Evolutionary conservation across 2,329 filamentous ascomycete species (phyloP), one percentile per base, ranked within the genome.

Genomic region (Sporothrix inflata): DNA sequence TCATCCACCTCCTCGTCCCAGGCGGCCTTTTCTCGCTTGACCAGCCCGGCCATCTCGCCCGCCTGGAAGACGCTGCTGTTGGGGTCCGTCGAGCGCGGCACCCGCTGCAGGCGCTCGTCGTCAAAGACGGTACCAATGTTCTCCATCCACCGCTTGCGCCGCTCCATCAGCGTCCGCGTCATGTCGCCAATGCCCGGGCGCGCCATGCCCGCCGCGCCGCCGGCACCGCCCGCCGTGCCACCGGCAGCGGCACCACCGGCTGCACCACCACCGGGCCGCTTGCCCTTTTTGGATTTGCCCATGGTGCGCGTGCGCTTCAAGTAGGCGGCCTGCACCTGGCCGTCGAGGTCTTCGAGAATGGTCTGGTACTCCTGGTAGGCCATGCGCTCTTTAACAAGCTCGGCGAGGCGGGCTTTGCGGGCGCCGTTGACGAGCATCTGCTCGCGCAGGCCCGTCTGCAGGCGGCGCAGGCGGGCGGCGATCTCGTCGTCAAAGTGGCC

Each of bases 311-410:
- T 98, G 30, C 96, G 92, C 84, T 99, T 99, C 60, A 97, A 90
- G 79, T 98, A 99, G 3, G 96, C 95, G 69, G 93, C 91, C 79
- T 98, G 94, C 55, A 98, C 94, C 80, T 98, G 96, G 55, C 91
- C 90, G 84, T 99, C 96, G 27, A 99, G 90, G 80, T 99, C 96
- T 79, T 99, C 96, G 68, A 97, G 91, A 77, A 99, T 99, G 71
- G 94, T 98, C 80, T 91, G 92, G 84, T 97, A 99, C 80, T 99
- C 96, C 79, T 99, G 96, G 82, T 96, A 91, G 0, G 96, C 96
- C 89, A 99, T 95, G 75, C 94, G 91, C 80, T 97, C 94, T 77
- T 94, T 92, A 8, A 96, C 93, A 38, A 98, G 87, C 49, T 98
- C 94, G 1, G 93, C 90, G 12, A 99, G 85, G 2, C 94, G 89